These are phyloP conservation scores for Ophiocordyceps polyrhachis-furcata DNA, from an alignment of 2,329 filamentous ascomycete species.

Conservation along the genomic window DNA sequence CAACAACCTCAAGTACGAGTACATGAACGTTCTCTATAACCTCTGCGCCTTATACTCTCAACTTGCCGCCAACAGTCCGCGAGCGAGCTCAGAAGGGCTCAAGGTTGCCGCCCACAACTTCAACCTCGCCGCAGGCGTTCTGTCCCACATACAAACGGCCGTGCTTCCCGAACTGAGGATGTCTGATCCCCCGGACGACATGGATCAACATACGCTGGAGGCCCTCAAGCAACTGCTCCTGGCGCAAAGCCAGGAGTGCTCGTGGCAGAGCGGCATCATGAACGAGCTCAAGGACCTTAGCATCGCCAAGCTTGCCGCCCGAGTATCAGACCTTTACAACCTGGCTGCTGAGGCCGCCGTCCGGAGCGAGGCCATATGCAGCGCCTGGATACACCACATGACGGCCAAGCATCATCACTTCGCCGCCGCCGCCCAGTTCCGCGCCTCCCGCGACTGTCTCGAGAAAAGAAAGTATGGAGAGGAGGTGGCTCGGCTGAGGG, in stretches of 20 bases:
- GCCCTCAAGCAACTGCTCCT: slow-evolving; percentile 69
- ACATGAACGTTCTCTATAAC: slow-evolving; percentile 86
- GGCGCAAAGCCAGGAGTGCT: slow-evolving; percentile 90
- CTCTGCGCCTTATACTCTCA: slow-evolving; percentile 87
- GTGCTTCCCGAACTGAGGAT: slow-evolving; percentile 68
- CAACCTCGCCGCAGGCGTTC: slow-evolving; percentile 67
- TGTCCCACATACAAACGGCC: slow-evolving; percentile 56
- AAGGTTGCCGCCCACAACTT: slow-evolving; percentile 84
- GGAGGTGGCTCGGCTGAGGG: slow-evolving; percentile 70
- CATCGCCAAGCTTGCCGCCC: slow-evolving; percentile 75
- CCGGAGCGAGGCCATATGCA: slow-evolving; percentile 76
- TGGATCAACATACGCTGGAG: slow-evolving; percentile 77
- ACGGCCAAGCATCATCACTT: slow-evolving; percentile 96
- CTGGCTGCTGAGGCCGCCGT: slow-evolving; percentile 69
- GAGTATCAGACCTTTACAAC: slow-evolving; percentile 81
- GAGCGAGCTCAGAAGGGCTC: slow-evolving; percentile 61
- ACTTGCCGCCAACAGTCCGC: slow-evolving; percentile 64
- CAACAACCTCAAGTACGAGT: slow-evolving; percentile 60
- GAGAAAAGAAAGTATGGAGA: slow-evolving; percentile 93
- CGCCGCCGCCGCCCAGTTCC: slow-evolving; percentile 82
- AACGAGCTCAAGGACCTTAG: slow-evolving; percentile 82
- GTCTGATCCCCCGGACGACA: slow-evolving; percentile 76
- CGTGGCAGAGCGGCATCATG: slow-evolving; percentile 94
- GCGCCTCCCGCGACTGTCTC: slow-evolving; percentile 74
- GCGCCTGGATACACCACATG: slow-evolving; percentile 95